Evolutionary conservation across 768 basidiomycete genomes (phyloP).

Genomic region (Termitomyces sp.): DNA sequence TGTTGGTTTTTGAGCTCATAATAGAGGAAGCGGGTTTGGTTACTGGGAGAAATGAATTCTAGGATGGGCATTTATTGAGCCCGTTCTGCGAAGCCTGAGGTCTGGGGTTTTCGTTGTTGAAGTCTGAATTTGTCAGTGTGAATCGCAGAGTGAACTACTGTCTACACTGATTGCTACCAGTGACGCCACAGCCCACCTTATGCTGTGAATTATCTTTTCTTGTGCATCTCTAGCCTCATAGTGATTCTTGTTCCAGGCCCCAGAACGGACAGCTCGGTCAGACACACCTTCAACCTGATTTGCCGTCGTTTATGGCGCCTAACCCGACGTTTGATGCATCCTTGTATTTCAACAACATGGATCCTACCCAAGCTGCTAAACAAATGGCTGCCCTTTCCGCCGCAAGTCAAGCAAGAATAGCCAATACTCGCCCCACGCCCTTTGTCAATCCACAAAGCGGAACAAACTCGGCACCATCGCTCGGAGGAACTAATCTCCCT

Average conservation of each 20-base stretch:
- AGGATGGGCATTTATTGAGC: background rate
- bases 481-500: slow-evolving; percentile 53
- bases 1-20: background rate
- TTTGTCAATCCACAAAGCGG: slow-evolving; percentile 36
- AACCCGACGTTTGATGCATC: slow-evolving; percentile 29
- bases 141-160: slow-evolving; percentile 8
- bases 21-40: background rate
- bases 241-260: slow-evolving; percentile 19
- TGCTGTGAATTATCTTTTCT: slow-evolving; percentile 27
- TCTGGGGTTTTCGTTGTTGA: background rate
- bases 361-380: slow-evolving; percentile 65
- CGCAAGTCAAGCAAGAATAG: slow-evolving; percentile 54
- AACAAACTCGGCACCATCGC: slow-evolving; percentile 65
- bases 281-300: slow-evolving; percentile 25
- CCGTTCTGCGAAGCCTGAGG: background rate
- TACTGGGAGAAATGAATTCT: too few relatives aligned
- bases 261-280: slow-evolving; percentile 27
- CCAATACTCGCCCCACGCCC: slow-evolving; percentile 38
- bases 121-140: slow-evolving; percentile 11
- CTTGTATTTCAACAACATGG: slow-evolving; percentile 46
- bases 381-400: slow-evolving; percentile 78
- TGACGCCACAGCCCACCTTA: slow-evolving; percentile 13
- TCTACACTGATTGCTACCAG: background rate
- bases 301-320: slow-evolving; percentile 27
- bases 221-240: slow-evolving; percentile 10